Percentiles rank a stretch among this genome's conserved stretches.
Conservation (phyloP, 148 eudicot genomes). For the Chenopodium album region DNA sequence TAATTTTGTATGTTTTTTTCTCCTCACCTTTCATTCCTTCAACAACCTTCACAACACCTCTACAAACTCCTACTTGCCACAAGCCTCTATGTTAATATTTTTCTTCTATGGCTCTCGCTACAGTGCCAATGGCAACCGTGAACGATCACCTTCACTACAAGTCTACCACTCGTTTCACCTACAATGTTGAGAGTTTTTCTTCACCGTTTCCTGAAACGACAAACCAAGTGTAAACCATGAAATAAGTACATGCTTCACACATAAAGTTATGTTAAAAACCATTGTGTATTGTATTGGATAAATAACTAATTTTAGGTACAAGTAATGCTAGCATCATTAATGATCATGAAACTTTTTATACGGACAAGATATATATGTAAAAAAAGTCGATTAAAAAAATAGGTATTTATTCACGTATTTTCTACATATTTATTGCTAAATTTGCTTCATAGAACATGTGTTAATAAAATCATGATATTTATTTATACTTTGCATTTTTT, state of each 20-base stretch:
- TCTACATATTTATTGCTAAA: too few relatives aligned
- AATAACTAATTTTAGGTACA: background rate
- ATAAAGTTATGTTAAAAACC: too few relatives aligned
- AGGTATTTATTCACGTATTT: too few relatives aligned
- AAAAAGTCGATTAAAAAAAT: too few relatives aligned
- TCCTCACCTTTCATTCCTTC: too few relatives aligned
- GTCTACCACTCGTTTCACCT: background rate
- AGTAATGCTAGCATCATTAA: background rate
- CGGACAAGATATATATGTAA: background rate
- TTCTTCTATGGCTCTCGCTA: too few relatives aligned
- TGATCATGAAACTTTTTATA: background rate
- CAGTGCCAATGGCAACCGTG: background rate
- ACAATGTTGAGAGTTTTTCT: background rate
- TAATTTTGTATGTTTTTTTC: too few relatives aligned
- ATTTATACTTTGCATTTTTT: too few relatives aligned
- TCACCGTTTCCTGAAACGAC: background rate
- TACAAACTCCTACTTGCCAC: background rate
- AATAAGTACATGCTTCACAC: background rate
- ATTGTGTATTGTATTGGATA: background rate
- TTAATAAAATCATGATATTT: too few relatives aligned
- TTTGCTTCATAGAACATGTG: too few relatives aligned
- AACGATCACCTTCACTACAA: background rate
- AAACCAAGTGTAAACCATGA: too few relatives aligned
- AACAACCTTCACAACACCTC: background rate
- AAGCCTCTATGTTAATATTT: background rate